Percentiles rank a stretch among this genome's conserved stretches.
These are phyloP conservation scores for Strobilomyces echinocephalus DNA, from an alignment of 768 basidiomycete species.

Conservation along the genomic window DNA sequence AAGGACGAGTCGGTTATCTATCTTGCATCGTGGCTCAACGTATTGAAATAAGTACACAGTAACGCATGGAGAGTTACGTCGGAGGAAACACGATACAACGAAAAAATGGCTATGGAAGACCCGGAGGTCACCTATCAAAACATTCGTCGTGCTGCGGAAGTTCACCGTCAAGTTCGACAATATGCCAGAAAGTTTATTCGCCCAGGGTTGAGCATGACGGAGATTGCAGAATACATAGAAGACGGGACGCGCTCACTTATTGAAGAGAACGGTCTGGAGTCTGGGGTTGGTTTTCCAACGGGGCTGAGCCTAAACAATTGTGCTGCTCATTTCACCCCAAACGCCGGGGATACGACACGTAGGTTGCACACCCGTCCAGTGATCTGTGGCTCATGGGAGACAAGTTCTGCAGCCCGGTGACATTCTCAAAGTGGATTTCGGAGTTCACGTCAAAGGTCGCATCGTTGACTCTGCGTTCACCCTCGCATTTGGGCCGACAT, in stretches of 20 bases:
- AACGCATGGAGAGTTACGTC: slow-evolving; percentile 86
- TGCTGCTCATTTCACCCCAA: slow-evolving; percentile 95
- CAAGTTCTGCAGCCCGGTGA: slow-evolving; percentile 79
- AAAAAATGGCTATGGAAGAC: slow-evolving; percentile 72
- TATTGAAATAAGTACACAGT: slow-evolving; percentile 38
- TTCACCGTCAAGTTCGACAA: slow-evolving; percentile 86
- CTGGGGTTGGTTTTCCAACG: slow-evolving; percentile 94
- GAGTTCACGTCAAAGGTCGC: slow-evolving; percentile 94
- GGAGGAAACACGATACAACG: slow-evolving; percentile 84
- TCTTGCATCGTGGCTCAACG: not conserved
- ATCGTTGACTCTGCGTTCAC: slow-evolving; percentile 97
- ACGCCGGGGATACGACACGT: slow-evolving; percentile 86
- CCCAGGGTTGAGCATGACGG: slow-evolving; percentile 91
- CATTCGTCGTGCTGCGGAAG: slow-evolving; percentile 92
- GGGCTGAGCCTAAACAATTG: slow-evolving; percentile 91
- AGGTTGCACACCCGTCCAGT: slow-evolving; percentile 23
- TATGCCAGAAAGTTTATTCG: slow-evolving; percentile 79
- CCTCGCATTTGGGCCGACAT: slow-evolving; percentile 81
- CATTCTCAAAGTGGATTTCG: slow-evolving; percentile 95
- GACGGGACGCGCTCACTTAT: slow-evolving; percentile 86
- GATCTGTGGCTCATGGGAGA: slow-evolving; percentile 7
- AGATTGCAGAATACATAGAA: slow-evolving; percentile 92
- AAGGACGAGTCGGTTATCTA: slow-evolving; percentile 71
- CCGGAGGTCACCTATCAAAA: slow-evolving; percentile 81
- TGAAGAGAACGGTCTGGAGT: slow-evolving; percentile 81